Conservation (phyloP, 2,329 filamentous ascomycete species). For the Raffaelea deltoideospora region DNA sequence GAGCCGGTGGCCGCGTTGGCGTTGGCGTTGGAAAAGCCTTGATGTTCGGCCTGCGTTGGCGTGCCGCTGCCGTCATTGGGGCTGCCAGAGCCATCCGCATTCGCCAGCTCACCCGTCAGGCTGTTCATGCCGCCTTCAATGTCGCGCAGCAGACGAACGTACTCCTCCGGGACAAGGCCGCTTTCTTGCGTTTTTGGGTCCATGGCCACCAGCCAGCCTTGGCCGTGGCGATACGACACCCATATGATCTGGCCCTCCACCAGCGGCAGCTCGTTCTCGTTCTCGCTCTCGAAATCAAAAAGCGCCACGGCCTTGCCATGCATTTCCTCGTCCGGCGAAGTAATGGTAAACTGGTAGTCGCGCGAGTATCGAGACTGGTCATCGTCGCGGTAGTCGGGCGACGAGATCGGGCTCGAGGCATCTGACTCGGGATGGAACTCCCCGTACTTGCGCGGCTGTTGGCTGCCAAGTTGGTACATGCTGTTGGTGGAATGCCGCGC, state of each 20-base stretch:
- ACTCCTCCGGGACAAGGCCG: constrained; percentile 89
- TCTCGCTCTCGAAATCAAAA: constrained; percentile 89
- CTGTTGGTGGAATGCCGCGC: constrained; percentile 38
- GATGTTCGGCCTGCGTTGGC: constrained; percentile 45
- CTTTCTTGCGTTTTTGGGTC: constrained; percentile 90
- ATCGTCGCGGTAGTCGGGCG: constrained; percentile 40
- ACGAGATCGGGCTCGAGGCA: constrained; percentile 42
- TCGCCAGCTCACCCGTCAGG: constrained; percentile 39
- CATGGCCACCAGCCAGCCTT: constrained; percentile 94
- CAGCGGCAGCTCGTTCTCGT: constrained; percentile 87
- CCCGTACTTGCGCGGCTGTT: constrained; percentile 30
- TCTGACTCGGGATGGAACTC: constrained; percentile 39
- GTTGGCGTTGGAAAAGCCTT: constrained; percentile 15
- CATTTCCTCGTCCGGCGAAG: constrained; percentile 92
- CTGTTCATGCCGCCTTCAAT: constrained; percentile 82
- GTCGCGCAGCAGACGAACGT: constrained; percentile 79
- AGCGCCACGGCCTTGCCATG: constrained; percentile 91
- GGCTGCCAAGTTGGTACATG: constrained; percentile 29
- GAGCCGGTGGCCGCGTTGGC: too few species aligned
- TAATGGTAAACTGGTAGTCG: constrained; percentile 90
- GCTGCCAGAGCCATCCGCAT: constrained; percentile 30
- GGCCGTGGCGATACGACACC: constrained; percentile 88
- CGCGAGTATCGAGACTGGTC: constrained; percentile 73
- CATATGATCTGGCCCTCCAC: constrained; percentile 92
- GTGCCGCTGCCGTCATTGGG: constrained; percentile 44